Evolutionary conservation across 1,284 basidiomycete species (phyloP), one percentile per base, ranked within the genome.

Genomic region (Bjerkandera adusta): DNA sequence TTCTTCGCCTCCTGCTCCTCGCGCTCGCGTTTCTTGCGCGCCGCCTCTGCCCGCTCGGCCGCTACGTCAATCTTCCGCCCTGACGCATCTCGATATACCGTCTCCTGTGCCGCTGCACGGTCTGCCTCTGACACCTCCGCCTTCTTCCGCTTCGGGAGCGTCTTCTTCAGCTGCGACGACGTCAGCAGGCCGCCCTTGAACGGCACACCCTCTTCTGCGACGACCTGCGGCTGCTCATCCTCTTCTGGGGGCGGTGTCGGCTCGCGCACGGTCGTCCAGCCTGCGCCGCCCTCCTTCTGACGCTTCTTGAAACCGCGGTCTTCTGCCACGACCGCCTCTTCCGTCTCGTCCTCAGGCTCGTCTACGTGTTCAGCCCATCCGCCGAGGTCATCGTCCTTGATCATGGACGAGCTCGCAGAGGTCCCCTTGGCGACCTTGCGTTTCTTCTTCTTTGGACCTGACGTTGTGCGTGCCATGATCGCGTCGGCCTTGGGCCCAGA

Each of bases 401-500:
- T 72, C 44, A 70, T 66, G 7, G 70, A 53, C 0, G 59, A 36
- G 26, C 48, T 61, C 2, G 64, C 57, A 6, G 66, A 57, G 5
- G 68, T 48, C n/a, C 63, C 47, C n/a, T 65, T 48, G 12, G 53
- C 51, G 5, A 57, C 59, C 24, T 75, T 73, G 26, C 67, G 68
- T 64, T 86, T 90, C 41, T 81, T 77, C 66, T 89, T 91, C 67
- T 83, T 86, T 59, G 78, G 77, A 43, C 78, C 71, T 0, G 76
- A 74, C 1, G 73, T 76, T 0, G 76, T 68, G 38, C 80, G 78
- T 3, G 92, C 73, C 3, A 98, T 77, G 54, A 99, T 97, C 12
- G 93, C 94, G 57, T 98, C 96, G 3, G 95, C 94, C 64, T 97
- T 99, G 0, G 92, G 85, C 0, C 96, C 96, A 5, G 94, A 89